These are phyloP conservation scores for Aspergillus conjunctus DNA, from an alignment of 495 filamentous ascomycete genomes.

Conservation along the genomic window DNA sequence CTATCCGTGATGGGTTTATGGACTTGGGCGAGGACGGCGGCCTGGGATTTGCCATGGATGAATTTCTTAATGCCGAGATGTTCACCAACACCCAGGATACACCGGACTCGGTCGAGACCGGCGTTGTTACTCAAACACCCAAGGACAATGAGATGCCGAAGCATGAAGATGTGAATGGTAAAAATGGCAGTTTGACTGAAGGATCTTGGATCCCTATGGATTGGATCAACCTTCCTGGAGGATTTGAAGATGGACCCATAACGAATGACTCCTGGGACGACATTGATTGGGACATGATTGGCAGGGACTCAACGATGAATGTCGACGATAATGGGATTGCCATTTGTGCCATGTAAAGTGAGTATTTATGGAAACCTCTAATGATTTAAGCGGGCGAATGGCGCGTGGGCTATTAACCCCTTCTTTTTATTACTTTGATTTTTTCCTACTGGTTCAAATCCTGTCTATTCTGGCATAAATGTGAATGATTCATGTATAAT, in stretches of 20 bases:
- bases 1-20: slow-evolving; percentile 47
- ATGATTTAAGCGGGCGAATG: slow-evolving; percentile 20
- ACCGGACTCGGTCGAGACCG: slow-evolving; percentile 43
- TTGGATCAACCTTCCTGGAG: slow-evolving; percentile 37
- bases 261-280: slow-evolving; percentile 34
- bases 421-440: background rate
- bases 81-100: slow-evolving; percentile 46
- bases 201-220: slow-evolving; percentile 37
- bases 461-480: slow-evolving; percentile 24
- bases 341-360: slow-evolving; percentile 32
- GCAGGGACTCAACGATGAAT: slow-evolving; percentile 27
- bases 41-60: slow-evolving; percentile 40
- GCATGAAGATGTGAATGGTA: slow-evolving; percentile 24
- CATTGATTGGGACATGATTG: slow-evolving; percentile 38
- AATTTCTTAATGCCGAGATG: slow-evolving; percentile 48
- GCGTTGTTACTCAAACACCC: slow-evolving; percentile 40
- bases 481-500: slow-evolving; percentile 28
- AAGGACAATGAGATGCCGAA: slow-evolving; percentile 34
- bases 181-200: slow-evolving; percentile 25
- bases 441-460: background rate
- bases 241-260: slow-evolving; percentile 26
- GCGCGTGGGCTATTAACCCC: slow-evolving; percentile 6
- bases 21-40: slow-evolving; percentile 33
- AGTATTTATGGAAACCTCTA: slow-evolving; percentile 11
- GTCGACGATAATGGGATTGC: slow-evolving; percentile 32